Conservation (phyloP, 805 yeast genomes). For the Saccharomycopsis sp. region DNA sequence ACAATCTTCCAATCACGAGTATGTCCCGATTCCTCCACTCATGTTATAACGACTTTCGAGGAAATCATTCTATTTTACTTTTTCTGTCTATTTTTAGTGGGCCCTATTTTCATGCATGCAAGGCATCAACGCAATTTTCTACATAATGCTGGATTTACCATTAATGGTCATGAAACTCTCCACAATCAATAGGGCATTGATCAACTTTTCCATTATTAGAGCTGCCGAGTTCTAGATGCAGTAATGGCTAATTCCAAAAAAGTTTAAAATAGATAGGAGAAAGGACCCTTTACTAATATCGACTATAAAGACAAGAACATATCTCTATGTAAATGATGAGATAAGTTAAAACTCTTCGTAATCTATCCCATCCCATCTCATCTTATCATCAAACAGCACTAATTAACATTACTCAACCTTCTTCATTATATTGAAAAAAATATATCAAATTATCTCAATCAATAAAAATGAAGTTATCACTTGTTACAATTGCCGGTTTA, state of each 20-base stretch:
- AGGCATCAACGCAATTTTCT: not conserved
- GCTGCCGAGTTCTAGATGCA: too few relatives aligned
- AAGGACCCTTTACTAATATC: not conserved
- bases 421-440: too few relatives aligned
- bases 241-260: too few relatives aligned
- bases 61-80: not conserved
- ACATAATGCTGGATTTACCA: too few relatives aligned
- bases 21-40: not conserved
- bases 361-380: too few relatives aligned
- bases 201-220: too few relatives aligned
- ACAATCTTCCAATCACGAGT: not conserved
- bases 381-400: too few relatives aligned
- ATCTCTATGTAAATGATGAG: not conserved
- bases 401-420: too few relatives aligned
- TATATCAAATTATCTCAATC: not conserved
- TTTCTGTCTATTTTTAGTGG: not conserved
- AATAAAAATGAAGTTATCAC: not conserved
- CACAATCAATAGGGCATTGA: too few relatives aligned
- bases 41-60: not conserved
- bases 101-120: not conserved
- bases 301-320: not conserved
- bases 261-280: not conserved
- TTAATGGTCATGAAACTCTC: too few relatives aligned
- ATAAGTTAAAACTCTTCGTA: too few relatives aligned
- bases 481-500: conserved; percentile 1